Percentiles rank a stretch among this genome's conserved stretches.
phyloP scores from a whole-genome alignment of 768 basidiomycete species.

The Phylloporus sp. region DNA sequence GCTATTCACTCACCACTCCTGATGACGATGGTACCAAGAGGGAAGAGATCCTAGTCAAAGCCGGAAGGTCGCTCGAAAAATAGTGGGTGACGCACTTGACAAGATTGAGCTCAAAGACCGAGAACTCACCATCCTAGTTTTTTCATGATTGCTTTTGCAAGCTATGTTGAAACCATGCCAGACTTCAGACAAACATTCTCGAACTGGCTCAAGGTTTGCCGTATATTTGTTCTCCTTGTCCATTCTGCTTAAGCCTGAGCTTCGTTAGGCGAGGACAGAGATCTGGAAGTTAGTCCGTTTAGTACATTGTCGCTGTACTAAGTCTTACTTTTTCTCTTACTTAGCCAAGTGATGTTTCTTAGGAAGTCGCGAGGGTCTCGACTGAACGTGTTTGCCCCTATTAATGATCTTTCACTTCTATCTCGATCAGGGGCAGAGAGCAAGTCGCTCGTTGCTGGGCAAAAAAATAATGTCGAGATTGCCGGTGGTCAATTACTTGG shows the following conservation, averaged over 20 bases:
- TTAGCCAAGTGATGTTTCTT: constrained; percentile 80
- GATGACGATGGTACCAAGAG: constrained; percentile 51
- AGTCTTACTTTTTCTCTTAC: neutral
- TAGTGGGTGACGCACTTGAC: constrained; percentile 53
- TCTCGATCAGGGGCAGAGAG: constrained; percentile 63
- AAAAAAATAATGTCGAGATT: constrained; percentile 68
- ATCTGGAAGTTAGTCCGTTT: constrained; percentile 76
- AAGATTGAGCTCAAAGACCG: neutral
- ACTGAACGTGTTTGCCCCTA: constrained; percentile 86
- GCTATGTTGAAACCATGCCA: constrained; percentile 70
- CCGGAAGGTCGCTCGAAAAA: constrained; percentile 77
- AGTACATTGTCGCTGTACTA: neutral
- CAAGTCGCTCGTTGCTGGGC: constrained; percentile 57
- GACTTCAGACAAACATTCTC: constrained; percentile 69
- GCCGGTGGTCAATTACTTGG: constrained; percentile 82
- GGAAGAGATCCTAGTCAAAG: constrained; percentile 56
- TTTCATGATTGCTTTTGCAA: constrained; percentile 91
- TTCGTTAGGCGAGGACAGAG: constrained; percentile 66
- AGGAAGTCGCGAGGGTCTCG: constrained; percentile 76
- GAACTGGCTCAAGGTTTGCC: constrained; percentile 74
- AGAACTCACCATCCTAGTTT: constrained; percentile 50
- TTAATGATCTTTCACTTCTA: constrained; percentile 79
- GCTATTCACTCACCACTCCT: constrained; percentile 78
- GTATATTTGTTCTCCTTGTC: neutral
- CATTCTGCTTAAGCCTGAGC: neutral